phyloP scores from a whole-genome alignment of 148 eudicot species.

The Polygonum aviculare region DNA sequence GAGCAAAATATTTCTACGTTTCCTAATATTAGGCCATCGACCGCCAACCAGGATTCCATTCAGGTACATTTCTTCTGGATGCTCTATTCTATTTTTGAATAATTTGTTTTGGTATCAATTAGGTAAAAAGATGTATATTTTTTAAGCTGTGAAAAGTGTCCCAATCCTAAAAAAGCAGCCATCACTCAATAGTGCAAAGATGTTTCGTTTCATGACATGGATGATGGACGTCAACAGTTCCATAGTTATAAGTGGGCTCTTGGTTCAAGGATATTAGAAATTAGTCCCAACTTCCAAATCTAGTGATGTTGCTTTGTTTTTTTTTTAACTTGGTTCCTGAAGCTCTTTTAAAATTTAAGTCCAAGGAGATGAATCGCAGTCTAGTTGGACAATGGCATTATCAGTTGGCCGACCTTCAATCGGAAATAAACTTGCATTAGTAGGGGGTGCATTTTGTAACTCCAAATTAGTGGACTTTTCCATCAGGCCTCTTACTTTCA shows the following conservation, averaged over 20 bases:
- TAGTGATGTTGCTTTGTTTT: not conserved
- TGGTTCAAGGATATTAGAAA: not conserved
- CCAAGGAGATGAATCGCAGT: not conserved
- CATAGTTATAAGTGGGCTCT: not conserved
- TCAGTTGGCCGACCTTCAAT: not conserved
- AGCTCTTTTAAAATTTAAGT: not conserved
- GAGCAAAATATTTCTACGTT: constrained; percentile 9
- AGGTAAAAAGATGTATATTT: not conserved
- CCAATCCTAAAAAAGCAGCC: not conserved
- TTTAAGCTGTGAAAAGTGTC: not conserved
- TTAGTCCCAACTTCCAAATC: not conserved
- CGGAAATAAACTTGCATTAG: not conserved
- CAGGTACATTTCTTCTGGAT: not conserved
- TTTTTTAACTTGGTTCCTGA: too few species aligned
- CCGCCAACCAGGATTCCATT: constrained; percentile 17
- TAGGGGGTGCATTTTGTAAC: not conserved
- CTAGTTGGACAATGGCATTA: not conserved
- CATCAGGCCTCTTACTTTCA: too few species aligned
- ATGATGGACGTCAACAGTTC: not conserved
- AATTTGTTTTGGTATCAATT: not conserved
- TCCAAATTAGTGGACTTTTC: not conserved
- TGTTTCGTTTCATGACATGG: too few species aligned
- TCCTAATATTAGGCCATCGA: constrained; percentile 17
- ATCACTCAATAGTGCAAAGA: not conserved
- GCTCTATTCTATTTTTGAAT: not conserved